Conservation (phyloP, 495 filamentous ascomycete genomes). For the Penicillium coprophilum region DNA sequence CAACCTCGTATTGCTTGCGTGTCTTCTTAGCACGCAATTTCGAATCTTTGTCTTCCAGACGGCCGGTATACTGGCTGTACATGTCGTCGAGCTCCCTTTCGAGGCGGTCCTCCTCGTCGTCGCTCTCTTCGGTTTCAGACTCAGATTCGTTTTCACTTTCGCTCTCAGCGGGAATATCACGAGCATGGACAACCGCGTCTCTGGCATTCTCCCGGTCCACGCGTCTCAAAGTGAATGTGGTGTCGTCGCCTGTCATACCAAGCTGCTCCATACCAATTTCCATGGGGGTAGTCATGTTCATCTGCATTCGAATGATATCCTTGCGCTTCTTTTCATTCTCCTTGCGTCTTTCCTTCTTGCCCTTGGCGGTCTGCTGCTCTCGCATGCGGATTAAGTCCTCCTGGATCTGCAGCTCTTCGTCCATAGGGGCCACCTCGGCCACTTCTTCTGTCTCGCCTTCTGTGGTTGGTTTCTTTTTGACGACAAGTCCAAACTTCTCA, state of each 20-base stretch:
- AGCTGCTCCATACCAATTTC: conserved; percentile 93
- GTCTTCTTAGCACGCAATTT: conserved; percentile 88
- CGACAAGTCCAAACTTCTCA: conserved; percentile 83
- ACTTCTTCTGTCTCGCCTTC: conserved; percentile 67
- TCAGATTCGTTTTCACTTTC: conserved; percentile 60
- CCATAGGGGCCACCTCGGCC: conserved; percentile 81
- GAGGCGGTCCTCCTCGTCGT: conserved; percentile 77
- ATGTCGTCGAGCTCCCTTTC: conserved; percentile 81
- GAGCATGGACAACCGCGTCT: conserved; percentile 71
- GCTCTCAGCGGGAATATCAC: conserved; percentile 61
- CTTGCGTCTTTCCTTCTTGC: conserved; percentile 75
- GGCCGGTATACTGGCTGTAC: conserved; percentile 84
- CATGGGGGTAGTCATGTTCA: conserved; percentile 93
- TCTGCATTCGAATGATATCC: conserved; percentile 89
- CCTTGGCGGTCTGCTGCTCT: conserved; percentile 69
- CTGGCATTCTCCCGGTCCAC: conserved; percentile 72
- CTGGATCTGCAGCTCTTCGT: conserved; percentile 87
- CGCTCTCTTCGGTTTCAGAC: conserved; percentile 60
- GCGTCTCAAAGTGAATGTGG: conserved; percentile 78
- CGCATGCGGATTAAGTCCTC: conserved; percentile 78
- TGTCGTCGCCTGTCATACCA: conserved; percentile 71
- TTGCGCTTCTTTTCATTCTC: conserved; percentile 89
- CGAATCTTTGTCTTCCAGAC: conserved; percentile 71
- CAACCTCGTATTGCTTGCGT: conserved; percentile 76
- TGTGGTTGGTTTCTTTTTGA: conserved; percentile 59